phyloP scores from a whole-genome alignment of 1,284 basidiomycete species.

The Waitea zeae region DNA sequence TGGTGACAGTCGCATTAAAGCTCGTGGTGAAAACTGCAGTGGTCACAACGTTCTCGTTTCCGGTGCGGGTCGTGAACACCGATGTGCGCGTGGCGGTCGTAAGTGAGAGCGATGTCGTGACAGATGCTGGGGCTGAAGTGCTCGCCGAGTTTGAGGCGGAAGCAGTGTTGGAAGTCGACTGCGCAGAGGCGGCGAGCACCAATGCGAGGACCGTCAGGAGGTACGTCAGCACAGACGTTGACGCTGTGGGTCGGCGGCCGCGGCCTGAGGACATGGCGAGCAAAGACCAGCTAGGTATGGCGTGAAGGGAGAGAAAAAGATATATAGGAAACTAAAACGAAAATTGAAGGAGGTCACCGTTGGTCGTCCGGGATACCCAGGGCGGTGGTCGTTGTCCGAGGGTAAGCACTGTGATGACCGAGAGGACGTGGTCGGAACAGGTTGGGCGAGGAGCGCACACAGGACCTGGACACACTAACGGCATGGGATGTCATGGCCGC shows the following conservation, averaged over 20 bases:
- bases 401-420: too few species aligned
- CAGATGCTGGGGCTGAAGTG: constrained; percentile 11
- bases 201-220: constrained; percentile 3
- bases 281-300: neutral
- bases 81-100: constrained; percentile 29
- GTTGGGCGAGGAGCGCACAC: too few species aligned
- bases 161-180: constrained; percentile 10
- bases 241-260: neutral
- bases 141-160: constrained; percentile 2
- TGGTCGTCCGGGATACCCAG: too few species aligned
- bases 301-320: neutral
- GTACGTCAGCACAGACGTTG: neutral
- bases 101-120: constrained; percentile 20
- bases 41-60: constrained; percentile 25
- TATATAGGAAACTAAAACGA: neutral
- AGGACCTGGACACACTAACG: too few species aligned
- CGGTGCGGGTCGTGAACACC: constrained; percentile 28
- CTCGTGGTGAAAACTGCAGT: constrained; percentile 36
- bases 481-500: too few species aligned
- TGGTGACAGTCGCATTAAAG: constrained; percentile 39
- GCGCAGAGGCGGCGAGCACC: constrained; percentile 8
- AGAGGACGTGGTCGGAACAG: too few species aligned
- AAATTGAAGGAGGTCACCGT: neutral
- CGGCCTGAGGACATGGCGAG: neutral
- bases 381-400: too few species aligned